Evolutionary conservation across 2,329 filamentous ascomycete genomes (phyloP).

Genomic region (Aaosphaeria pasadenensis): DNA sequence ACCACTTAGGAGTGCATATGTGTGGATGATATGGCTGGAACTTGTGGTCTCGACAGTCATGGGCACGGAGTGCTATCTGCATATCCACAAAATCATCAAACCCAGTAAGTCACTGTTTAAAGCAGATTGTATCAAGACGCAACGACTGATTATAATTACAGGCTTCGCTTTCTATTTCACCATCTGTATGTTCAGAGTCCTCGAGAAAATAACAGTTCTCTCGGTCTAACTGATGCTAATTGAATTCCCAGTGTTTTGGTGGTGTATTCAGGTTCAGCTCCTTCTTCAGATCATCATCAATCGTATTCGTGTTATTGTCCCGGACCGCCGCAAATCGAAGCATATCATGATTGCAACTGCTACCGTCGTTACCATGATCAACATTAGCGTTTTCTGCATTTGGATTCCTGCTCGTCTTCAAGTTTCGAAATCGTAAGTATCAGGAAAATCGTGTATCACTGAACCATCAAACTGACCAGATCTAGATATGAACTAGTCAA

Average conservation of each 20-base stretch:
- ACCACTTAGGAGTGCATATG: conserved; percentile 39
- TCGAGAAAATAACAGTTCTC: background rate
- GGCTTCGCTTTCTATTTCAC: conserved; percentile 34
- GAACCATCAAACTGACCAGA: too few species aligned
- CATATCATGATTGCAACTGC: conserved; percentile 38
- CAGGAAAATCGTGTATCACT: too few species aligned
- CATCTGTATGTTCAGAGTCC: conserved; percentile 16
- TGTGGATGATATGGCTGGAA: conserved; percentile 51
- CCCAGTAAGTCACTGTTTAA: conserved; percentile 22
- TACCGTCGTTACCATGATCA: conserved; percentile 35
- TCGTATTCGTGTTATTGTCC: conserved; percentile 35
- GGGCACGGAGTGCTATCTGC: conserved; percentile 38
- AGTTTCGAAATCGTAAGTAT: conserved; percentile 15
- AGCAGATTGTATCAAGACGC: conserved; percentile 1
- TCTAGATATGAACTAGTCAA: conserved; percentile 31
- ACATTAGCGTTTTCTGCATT: conserved; percentile 38
- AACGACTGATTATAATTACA: conserved; percentile 7
- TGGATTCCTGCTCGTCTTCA: conserved; percentile 41
- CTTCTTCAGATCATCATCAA: conserved; percentile 43
- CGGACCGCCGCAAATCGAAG: conserved; percentile 25
- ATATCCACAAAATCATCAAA: conserved; percentile 29
- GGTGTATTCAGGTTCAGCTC: conserved; percentile 38
- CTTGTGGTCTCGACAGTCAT: conserved; percentile 44
- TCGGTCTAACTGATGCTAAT: background rate
- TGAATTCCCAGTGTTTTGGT: conserved; percentile 26